A percentile compares a stretch with the other conserved stretches of the same genome.
Conservation (phyloP, 768 basidiomycete species). For the Kondoa subrosea region DNA sequence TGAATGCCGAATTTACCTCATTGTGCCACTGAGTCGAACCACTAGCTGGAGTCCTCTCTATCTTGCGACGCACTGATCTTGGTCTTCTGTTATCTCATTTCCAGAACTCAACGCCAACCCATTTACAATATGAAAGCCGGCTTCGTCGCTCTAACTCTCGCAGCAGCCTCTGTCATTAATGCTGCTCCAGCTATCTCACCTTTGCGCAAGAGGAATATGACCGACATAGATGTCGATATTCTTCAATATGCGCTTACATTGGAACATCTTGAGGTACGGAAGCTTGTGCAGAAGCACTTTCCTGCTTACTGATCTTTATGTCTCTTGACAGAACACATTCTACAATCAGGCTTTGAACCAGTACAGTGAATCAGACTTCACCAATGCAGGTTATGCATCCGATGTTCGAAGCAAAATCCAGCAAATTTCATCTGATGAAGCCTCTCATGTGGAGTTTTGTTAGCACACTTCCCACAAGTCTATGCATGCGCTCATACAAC, state of each 20-base stretch:
- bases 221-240: background rate
- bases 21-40: no score
- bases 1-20: no score
- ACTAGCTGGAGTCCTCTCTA: no score
- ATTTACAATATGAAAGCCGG: background rate
- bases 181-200: no score
- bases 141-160: background rate
- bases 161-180: background rate
- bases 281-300: no score
- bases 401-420: slow-evolving; percentile 41
- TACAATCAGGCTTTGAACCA: slow-evolving; percentile 31
- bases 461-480: slow-evolving; percentile 32
- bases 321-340: slow-evolving; percentile 27
- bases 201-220: background rate
- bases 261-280: no score
- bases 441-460: slow-evolving; percentile 42
- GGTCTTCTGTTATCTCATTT: background rate
- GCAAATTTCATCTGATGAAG: slow-evolving; percentile 45
- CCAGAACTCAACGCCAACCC: background rate
- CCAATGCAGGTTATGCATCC: slow-evolving; percentile 32
- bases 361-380: slow-evolving; percentile 40
- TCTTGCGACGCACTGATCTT: no score
- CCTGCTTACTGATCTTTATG: background rate
- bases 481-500: slow-evolving; percentile 37
- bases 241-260: background rate